A percentile compares a stretch with the other conserved stretches of the same genome.
These are phyloP conservation scores for Uromyces viciae-fabae DNA, from an alignment of 1,284 basidiomycete species.

Conservation along the genomic window DNA sequence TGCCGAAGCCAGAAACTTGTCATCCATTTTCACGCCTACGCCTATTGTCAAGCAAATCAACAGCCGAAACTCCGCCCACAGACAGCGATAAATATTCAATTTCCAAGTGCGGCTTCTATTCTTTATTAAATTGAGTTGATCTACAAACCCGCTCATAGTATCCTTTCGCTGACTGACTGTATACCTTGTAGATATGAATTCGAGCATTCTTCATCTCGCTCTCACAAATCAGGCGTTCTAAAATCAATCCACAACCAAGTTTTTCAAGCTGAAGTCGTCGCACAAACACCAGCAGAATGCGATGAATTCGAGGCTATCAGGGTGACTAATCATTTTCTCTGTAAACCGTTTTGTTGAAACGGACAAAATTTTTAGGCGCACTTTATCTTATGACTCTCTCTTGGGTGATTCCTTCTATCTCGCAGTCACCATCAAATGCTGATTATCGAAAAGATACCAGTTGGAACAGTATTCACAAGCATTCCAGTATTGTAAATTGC, in stretches of 20 bases:
- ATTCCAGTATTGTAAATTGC: slow-evolving; percentile 2
- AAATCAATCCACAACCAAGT: slow-evolving; percentile 4
- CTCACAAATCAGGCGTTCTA: neutral
- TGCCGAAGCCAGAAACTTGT: neutral
- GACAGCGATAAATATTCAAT: neutral
- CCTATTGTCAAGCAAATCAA: neutral
- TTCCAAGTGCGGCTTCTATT: slow-evolving; percentile 2
- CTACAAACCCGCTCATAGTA: neutral
- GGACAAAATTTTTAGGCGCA: neutral
- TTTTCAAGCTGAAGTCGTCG: neutral
- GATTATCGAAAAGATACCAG: neutral
- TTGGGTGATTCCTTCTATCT: too few relatives aligned
- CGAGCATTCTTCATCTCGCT: neutral
- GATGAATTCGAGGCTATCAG: slow-evolving; percentile 13
- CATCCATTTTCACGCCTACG: slow-evolving; percentile 11
- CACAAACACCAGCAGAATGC: neutral
- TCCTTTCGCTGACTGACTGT: too few relatives aligned
- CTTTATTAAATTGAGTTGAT: neutral
- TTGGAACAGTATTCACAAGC: neutral
- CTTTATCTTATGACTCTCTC: neutral
- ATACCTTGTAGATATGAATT: neutral
- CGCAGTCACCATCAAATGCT: neutral
- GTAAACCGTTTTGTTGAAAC: neutral
- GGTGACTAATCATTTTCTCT: neutral
- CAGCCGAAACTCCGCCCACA: neutral